phyloP scores from a whole-genome alignment of 306 rosid species.

The Castanea mollissima region DNA sequence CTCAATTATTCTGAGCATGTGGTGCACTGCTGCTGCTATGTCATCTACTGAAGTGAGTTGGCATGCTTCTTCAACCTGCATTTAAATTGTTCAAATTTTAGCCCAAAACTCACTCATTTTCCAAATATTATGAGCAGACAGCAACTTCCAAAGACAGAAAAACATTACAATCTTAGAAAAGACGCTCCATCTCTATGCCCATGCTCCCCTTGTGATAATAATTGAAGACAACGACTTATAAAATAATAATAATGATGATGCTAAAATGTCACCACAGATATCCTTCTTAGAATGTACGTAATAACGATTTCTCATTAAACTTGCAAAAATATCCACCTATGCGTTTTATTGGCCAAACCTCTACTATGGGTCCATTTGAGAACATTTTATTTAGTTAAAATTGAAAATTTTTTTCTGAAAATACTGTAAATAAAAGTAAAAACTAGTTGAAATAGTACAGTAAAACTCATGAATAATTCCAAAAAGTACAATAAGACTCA shows the following conservation, averaged over 20 bases:
- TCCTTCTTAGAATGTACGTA: background rate
- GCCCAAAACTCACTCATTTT: conserved; percentile 1
- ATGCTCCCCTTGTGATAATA: background rate
- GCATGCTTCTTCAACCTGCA: conserved; percentile 90
- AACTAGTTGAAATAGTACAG: fast-evolving
- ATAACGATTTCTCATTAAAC: background rate
- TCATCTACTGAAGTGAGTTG: conserved; percentile 70
- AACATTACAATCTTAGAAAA: background rate
- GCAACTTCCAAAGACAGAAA: conserved; percentile 10
- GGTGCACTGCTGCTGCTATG: conserved; percentile 76
- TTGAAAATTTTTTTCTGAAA: fast-evolving
- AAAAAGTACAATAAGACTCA: fast-evolving
- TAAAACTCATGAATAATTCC: fast-evolving
- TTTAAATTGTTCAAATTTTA: conserved; percentile 5
- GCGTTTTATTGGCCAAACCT: background rate
- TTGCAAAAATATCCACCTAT: background rate
- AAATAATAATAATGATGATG: background rate
- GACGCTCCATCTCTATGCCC: background rate
- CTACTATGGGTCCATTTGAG: fast-evolving
- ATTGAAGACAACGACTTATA: background rate
- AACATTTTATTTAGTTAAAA: no score
- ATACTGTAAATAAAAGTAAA: fast-evolving
- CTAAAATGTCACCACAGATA: background rate
- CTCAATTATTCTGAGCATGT: conserved; percentile 63
- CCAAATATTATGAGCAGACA: background rate